These are phyloP conservation scores for Gossypium gossypioides DNA, from an alignment of 441 rosid species.

Conservation along the genomic window DNA sequence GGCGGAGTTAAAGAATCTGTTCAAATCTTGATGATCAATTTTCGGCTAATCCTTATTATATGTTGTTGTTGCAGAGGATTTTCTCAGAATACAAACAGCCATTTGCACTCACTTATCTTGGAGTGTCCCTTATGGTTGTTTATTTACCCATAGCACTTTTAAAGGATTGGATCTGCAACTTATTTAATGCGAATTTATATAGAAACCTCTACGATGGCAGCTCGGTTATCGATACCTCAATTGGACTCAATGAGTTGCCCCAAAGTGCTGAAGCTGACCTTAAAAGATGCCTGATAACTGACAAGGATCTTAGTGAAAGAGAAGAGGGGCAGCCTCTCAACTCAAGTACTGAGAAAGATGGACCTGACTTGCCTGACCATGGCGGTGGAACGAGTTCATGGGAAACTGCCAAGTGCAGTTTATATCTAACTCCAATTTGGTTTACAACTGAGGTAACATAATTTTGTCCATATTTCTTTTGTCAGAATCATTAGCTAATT, in stretches of 20 bases:
- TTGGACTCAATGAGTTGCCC: slow-evolving; percentile 26
- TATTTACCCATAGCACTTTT: slow-evolving; percentile 38
- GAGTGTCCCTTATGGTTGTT: slow-evolving; percentile 55
- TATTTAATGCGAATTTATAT: slow-evolving; percentile 1
- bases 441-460: slow-evolving; percentile 43
- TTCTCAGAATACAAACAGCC: slow-evolving; percentile 46
- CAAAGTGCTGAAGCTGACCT: slow-evolving; percentile 14
- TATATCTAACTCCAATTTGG: slow-evolving; percentile 58
- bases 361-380: slow-evolving; percentile 12
- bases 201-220: slow-evolving; percentile 3
- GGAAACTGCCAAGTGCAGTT: slow-evolving; percentile 38
- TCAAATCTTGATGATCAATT: neutral
- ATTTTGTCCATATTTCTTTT: neutral
- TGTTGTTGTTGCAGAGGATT: slow-evolving; percentile 36
- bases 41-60: neutral
- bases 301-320: slow-evolving; percentile 29
- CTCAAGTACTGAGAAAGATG: slow-evolving; percentile 22
- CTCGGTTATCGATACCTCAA: slow-evolving; percentile 9
- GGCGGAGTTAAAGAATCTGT: neutral
- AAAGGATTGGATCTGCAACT: slow-evolving; percentile 34
- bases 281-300: slow-evolving; percentile 20
- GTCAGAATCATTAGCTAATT: neutral
- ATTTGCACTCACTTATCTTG: slow-evolving; percentile 48
- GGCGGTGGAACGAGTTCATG: slow-evolving; percentile 20
- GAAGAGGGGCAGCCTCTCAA: slow-evolving; percentile 39